These are phyloP conservation scores for Colletotrichum abscissum DNA, from an alignment of 2,329 filamentous ascomycete genomes.

Conservation along the genomic window DNA sequence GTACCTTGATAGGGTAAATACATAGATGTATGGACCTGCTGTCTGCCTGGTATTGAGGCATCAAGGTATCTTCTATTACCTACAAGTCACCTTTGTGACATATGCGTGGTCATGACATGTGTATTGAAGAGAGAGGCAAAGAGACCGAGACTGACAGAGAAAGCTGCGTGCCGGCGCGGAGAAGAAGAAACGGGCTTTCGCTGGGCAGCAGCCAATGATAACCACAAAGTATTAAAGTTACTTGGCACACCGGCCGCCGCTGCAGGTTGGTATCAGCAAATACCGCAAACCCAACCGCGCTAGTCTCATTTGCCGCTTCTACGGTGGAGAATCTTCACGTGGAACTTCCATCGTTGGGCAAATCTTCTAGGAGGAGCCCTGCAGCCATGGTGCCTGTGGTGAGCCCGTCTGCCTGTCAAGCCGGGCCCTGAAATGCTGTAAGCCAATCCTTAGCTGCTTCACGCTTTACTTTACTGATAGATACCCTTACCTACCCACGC, in stretches of 20 bases:
- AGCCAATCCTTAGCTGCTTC: not conserved
- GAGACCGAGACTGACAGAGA: not conserved
- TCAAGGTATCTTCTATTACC: too few species aligned
- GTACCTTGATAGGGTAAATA: too few species aligned
- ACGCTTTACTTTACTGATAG: not conserved
- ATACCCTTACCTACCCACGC: not conserved
- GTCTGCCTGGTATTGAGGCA: too few species aligned
- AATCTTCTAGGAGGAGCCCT: slow-evolving; percentile 21
- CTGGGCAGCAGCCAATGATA: not conserved
- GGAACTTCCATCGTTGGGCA: slow-evolving; percentile 5
- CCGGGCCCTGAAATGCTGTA: slow-evolving; percentile 15
- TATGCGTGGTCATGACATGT: too few species aligned
- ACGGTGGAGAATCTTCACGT: slow-evolving; percentile 33
- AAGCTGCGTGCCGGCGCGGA: not conserved
- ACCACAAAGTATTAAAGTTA: slow-evolving; percentile 13
- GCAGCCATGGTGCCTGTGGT: not conserved
- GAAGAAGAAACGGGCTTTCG: not conserved
- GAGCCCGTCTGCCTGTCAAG: slow-evolving; percentile 8
- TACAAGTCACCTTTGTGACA: too few species aligned
- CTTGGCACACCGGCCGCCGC: not conserved
- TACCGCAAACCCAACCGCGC: slow-evolving; percentile 18
- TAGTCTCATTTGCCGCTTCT: slow-evolving; percentile 21
- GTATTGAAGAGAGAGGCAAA: not conserved
- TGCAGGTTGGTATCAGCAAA: slow-evolving; percentile 1
- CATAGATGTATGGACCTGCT: not conserved